Evolutionary conservation across 805 yeast species (phyloP), one percentile per base, ranked within the genome.

Genomic region (Suhomyces sp.): DNA sequence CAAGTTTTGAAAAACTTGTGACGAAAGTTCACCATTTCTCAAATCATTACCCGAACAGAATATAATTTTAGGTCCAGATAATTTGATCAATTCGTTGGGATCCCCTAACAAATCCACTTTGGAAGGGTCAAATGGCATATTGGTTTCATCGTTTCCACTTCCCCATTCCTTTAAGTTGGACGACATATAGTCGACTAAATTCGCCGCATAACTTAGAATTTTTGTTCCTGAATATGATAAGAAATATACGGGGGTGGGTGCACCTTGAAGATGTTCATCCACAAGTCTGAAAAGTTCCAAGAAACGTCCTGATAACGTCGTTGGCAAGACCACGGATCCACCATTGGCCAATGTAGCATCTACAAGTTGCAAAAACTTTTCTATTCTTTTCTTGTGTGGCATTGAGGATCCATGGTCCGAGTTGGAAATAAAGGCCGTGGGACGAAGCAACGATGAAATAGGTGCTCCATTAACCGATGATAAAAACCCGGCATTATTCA

Each of bases 121-220:
- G 18, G 78, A 61, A 28, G 84, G 76, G 47, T 85, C 95, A 53
- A 91, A 90, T 1, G 97, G 96, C 2, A 83, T 74, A 36, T 74
- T 75, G 35, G 81, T 81, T 41, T 76, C 72, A 6, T 73, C 65
- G 11, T 43, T 39, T 5, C 42, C 42, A 8, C 41, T 48, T 5
- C 44, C 40, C 91, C 96, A 88, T 29, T 79, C 83, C 47, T 84
- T 83, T 17, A 86, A 75, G n/a, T 81, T 73, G 0, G 91, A 76
- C 0, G 95, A 80, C 88, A 93, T 83, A 98, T 98, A 93, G 63
- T 93, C 98, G 19, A 91, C 63, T 82, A 93, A 84, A 37, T 88
- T 83, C 10, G 87, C 77, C 0, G 97, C 96, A 53, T 84, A 87
- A 17, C 83, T 74, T 38, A 93, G 58, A 4, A 83, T 72, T 50